Conservation (phyloP, 164 flowering plant genomes). For the Sextonia rubra region DNA sequence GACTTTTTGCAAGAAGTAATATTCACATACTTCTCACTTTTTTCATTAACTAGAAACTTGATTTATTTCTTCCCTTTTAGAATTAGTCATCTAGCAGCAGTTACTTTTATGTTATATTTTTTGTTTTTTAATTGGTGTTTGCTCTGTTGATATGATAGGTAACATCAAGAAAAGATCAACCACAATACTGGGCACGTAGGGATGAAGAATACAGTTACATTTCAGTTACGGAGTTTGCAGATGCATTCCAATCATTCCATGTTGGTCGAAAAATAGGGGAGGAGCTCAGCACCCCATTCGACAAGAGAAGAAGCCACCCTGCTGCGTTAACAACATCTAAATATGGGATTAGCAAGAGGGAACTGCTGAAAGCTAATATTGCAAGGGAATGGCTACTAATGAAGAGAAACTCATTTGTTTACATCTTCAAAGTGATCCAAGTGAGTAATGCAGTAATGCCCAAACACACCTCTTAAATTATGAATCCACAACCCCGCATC, state of each 20-base stretch:
- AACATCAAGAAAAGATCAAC: constrained; percentile 47
- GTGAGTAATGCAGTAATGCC: constrained; percentile 15
- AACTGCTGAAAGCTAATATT: constrained; percentile 36
- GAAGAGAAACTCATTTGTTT: constrained; percentile 41
- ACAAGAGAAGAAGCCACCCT: constrained; percentile 38
- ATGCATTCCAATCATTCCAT: constrained; percentile 46
- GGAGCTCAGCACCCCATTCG: constrained; percentile 37
- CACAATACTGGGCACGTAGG: constrained; percentile 40
- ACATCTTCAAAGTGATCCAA: constrained; percentile 35
- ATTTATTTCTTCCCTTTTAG: background rate
- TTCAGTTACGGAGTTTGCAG: constrained; percentile 37
- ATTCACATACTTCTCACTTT: background rate
- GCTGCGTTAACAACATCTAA: constrained; percentile 34
- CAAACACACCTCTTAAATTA: background rate
- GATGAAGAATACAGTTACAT: constrained; percentile 33
- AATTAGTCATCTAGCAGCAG: background rate
- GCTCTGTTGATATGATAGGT: constrained; percentile 20
- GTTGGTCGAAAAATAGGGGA: constrained; percentile 31
- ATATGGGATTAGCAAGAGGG: constrained; percentile 49
- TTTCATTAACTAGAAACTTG: background rate
- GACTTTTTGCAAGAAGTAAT: constrained; percentile 74
- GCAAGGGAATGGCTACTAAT: constrained; percentile 36
- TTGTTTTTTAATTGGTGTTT: background rate
- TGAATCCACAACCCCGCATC: background rate
- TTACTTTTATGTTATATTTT: background rate